Evolutionary conservation across 345 rosid species (phyloP), one percentile per base, ranked within the genome.

Genomic region (Sisymbrium altissimum): DNA sequence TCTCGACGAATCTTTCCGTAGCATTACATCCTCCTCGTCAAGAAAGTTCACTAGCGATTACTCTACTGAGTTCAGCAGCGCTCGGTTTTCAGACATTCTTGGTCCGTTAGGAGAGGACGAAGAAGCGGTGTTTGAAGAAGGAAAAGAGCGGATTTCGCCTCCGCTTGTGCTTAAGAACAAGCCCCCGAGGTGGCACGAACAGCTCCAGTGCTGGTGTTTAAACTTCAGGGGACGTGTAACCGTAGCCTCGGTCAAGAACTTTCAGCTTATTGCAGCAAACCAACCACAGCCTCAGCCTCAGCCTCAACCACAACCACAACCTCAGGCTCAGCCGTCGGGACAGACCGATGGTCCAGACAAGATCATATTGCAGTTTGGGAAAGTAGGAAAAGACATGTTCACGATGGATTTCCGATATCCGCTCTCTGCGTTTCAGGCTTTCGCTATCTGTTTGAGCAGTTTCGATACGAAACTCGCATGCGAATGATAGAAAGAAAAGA

Each of bases 391-490:
- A 83, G 98, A 93, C 63, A 91, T 91, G 94, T 93, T 91, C 74
- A 93, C 97, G 4, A 93, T 93, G 98, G 98, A 93, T 72, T 93
- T 91, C 55, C 83, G 92, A 9, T 93, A 91, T 72, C 98, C 98
- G 3, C 75, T 93, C 17, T 93, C 98, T 3, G 97, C 97, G 11
- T 93, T 93, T 76, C 98, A 93, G 78, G 96, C 98, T 13, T 93
- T 93, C 17, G 97, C 98, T 0, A 88, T 93, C 70, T 93, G 98
- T 80, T 70, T 93, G 68, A 93, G 96, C 84, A 87, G 98, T 89
- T 93, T 93, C 40, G 98, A 93, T 87, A 93, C 96, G 56, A 93
- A 93, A 84, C 80, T 93, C 77, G 98, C 98, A 0, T 91, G 98
- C 82, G 98, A 93, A 88, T 93, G 89, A 82, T 58, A 4, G 13